These are phyloP conservation scores for Chrysoporthe austroafricana DNA, from an alignment of 2,329 filamentous ascomycete genomes.

Conservation along the genomic window DNA sequence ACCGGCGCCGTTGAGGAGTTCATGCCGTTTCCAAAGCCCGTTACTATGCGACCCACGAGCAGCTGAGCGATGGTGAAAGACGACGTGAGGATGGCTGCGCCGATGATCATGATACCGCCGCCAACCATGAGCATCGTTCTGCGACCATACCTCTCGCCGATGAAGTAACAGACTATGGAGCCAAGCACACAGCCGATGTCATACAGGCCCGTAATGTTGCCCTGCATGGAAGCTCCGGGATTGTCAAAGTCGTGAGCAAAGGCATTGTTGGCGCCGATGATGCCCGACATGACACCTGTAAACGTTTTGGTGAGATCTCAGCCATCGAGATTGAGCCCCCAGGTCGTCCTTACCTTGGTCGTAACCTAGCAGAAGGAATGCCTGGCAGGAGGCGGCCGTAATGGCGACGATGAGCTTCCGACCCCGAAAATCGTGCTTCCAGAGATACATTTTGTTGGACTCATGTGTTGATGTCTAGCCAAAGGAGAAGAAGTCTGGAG, in stretches of 20 bases:
- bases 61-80: conserved; percentile 43
- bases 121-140: conserved; percentile 41
- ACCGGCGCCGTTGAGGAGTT: conserved; percentile 46
- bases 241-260: conserved; percentile 44
- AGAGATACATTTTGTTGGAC: conserved; percentile 19
- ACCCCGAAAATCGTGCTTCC: conserved; percentile 31
- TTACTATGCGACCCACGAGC: conserved; percentile 48
- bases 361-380: conserved; percentile 39
- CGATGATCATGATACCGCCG: conserved; percentile 44
- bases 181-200: conserved; percentile 41
- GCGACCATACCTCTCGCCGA: conserved; percentile 43
- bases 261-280: conserved; percentile 44
- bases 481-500: background rate
- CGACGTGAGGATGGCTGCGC: conserved; percentile 41
- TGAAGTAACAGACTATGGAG: conserved; percentile 37
- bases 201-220: conserved; percentile 40
- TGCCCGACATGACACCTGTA: conserved; percentile 38
- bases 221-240: conserved; percentile 43
- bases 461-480: background rate
- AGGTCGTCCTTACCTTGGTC: conserved; percentile 35
- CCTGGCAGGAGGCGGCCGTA: conserved; percentile 45
- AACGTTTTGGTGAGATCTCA: background rate
- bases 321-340: background rate
- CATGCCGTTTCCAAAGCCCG: conserved; percentile 47
- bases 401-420: conserved; percentile 31